Evolutionary conservation across 2,329 filamentous ascomycete species (phyloP).

Genomic region (Alternaria dauci): DNA sequence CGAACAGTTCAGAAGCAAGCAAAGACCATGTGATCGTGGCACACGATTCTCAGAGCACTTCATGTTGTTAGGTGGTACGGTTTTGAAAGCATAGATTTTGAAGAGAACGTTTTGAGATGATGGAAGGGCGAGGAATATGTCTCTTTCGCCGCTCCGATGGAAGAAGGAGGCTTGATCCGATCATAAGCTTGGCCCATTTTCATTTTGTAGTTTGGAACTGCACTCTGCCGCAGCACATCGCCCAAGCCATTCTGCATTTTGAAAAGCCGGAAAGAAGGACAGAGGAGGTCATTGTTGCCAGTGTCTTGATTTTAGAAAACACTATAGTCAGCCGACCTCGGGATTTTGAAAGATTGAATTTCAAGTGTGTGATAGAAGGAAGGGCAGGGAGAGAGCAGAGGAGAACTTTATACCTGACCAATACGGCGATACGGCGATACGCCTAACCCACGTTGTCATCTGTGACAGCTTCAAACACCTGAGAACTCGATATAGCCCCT

Average conservation of each 20-base stretch:
- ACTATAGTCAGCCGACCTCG: no score
- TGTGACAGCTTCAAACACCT: accelerated
- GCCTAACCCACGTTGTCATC: not conserved
- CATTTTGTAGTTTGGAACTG: accelerated
- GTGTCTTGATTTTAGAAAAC: not conserved
- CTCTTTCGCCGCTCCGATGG: no score
- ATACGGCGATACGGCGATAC: not conserved
- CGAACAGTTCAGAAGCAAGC: no score
- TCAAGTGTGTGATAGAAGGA: not conserved
- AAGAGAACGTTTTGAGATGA: no score
- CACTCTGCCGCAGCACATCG: not conserved
- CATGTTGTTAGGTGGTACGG: no score
- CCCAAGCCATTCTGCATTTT: not conserved
- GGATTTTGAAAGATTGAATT: not conserved
- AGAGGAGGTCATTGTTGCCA: not conserved
- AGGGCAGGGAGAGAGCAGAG: not conserved
- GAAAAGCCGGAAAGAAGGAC: not conserved
- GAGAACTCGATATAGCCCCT: not conserved
- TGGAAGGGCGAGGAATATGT: no score
- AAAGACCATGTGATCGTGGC: no score
- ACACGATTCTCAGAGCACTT: no score
- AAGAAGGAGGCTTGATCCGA: no score
- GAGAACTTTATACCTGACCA: not conserved
- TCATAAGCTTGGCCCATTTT: no score
- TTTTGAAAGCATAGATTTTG: no score